Evolutionary conservation across 2,329 filamentous ascomycete species (phyloP), one percentile per base, ranked within the genome.

Genomic region (Camillea tinctor): DNA sequence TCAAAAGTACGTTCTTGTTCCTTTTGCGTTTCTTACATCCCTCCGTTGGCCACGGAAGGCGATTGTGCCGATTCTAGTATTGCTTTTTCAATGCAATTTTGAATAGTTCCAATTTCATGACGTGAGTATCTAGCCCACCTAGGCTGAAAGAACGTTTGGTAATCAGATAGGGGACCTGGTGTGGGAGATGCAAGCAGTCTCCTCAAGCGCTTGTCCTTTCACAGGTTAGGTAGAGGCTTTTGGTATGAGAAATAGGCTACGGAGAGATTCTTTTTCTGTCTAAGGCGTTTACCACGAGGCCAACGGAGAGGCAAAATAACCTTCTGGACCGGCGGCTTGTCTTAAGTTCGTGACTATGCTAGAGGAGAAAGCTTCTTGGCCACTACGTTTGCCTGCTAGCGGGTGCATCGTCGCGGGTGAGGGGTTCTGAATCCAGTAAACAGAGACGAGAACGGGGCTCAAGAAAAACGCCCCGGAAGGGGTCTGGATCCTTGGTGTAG

Each of bases 361-460:
- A 58, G 8, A 30, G 26, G 26, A 11, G 7, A 51, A 64, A 60
- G 53, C 61, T 61, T 64, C 55, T 57, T 51, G 20, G 62, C 60
- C 13, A 44, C 36, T 2, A 44, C 36, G 36, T 15, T 44, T 44
- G 36, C 11, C 36, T 44, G 36, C 11, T 44, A 44, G 36, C 6
- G 17, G 36, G 13, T 11, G 5, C 36, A 44, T 44, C 36, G 36
- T 44, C 36, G 36, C 36, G 36, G 36, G 36, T 44, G 36, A 44
- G 60, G 60, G 59, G 53, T 66, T 66, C 69, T 70, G 51, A 67
- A 71, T 69, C 48, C 36, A 66, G 69, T 71, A 70, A 69, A 68
- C 54, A 58, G 60, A 70, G 58, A 71, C 69, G 69, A 71, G 65
- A 60, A 58, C 15, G 54, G 60, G 30, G 23, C 62, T 56, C 65